Base-by-base conservation (phyloP, 176 grass and related monocot species). In the Panicum miliaceum region DNA sequence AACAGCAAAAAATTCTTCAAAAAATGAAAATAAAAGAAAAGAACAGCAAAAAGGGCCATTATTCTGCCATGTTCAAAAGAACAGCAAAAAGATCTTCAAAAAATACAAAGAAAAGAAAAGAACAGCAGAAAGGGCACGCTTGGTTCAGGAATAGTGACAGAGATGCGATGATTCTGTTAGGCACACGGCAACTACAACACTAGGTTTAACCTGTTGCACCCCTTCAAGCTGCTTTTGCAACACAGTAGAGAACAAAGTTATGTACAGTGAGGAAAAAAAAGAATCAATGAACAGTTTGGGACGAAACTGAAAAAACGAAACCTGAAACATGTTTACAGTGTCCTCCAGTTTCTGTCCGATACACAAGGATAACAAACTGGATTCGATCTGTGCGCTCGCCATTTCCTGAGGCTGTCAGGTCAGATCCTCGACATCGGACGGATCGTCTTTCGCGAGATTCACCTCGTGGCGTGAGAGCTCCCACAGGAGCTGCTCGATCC, bases 401-500 rank as follows among this genome's bases (percentile, higher is more conserved):
- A 3, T 69, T 77, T 58, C 12, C 59, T 48, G 48, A 52, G 27
- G 51, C n/a, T 45, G 67, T 75, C 82, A 90, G 9, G 89, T 83
- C 60, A 90, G 84, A 57, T 84, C 83, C 41, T 87, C 89, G 3
- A 45, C 68, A 8, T 90, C 89, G 1, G 89, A 83, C 0, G 43
- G 77, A 37, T 70, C 61, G 4, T 38, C 67, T 77, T 78, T 85
- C 0, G 40, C 11, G 57, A 42, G 13, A 32, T 90, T 81, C 43
- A 71, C 63, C 78, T 90, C 93, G 1, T 70, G 87, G 40, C 89
- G 87, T 40, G 87, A 96, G 59, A 90, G 78, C 76, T 94, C 96
- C 96, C 96, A 96, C 19, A 98, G 27, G 34, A 90, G 83, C 15
- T 92, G 89, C 73, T 96, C 96, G 43, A 99, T 90, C 51, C 96